Percentiles rank a stretch among this genome's conserved stretches.
phyloP scores from a whole-genome alignment of 2,329 filamentous ascomycete species.

The Cladosporium sp. region DNA sequence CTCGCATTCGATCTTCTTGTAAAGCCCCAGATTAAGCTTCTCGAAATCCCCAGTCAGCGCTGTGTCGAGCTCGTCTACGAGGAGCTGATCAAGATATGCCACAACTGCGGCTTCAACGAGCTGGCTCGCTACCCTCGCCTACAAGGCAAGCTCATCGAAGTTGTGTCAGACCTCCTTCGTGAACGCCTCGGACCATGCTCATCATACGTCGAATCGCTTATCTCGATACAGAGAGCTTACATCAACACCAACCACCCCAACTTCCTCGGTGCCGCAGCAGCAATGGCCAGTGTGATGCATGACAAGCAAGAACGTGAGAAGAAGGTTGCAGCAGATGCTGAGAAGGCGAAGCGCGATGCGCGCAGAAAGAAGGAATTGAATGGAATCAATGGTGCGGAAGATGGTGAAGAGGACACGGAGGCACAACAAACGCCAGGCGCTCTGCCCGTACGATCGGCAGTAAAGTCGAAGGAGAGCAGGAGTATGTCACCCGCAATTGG shows the following conservation, averaged over 20 bases:
- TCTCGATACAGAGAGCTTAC: conserved; percentile 95
- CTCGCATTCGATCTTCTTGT: conserved; percentile 96
- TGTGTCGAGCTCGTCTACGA: conserved; percentile 98
- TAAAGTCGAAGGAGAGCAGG: conserved; percentile 57
- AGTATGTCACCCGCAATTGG: conserved; percentile 82
- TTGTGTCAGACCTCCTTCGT: conserved; percentile 90
- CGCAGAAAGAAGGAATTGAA: conserved; percentile 80
- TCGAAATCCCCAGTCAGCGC: conserved; percentile 91
- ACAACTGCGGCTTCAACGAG: conserved; percentile 95
- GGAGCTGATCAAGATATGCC: conserved; percentile 98
- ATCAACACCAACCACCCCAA: conserved; percentile 99
- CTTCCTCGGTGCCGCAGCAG: conserved; percentile 92
- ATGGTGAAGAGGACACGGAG: conserved; percentile 63
- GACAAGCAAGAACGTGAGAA: conserved; percentile 94
- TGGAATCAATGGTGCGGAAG: conserved; percentile 70
- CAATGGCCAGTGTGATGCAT: conserved; percentile 95
- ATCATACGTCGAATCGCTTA: conserved; percentile 90
- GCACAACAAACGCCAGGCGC: conserved; percentile 49
- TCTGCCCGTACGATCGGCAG: conserved; percentile 54
- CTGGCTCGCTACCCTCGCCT: conserved; percentile 87
- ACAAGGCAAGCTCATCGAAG: conserved; percentile 96
- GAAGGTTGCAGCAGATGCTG: conserved; percentile 75
- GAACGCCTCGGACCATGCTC: conserved; percentile 90
- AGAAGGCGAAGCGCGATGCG: conserved; percentile 81
- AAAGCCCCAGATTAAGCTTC: conserved; percentile 96